Evolutionary conservation across 768 basidiomycete species (phyloP), one percentile per base, ranked within the genome.

Genomic region (Leccinum longicurvipes): DNA sequence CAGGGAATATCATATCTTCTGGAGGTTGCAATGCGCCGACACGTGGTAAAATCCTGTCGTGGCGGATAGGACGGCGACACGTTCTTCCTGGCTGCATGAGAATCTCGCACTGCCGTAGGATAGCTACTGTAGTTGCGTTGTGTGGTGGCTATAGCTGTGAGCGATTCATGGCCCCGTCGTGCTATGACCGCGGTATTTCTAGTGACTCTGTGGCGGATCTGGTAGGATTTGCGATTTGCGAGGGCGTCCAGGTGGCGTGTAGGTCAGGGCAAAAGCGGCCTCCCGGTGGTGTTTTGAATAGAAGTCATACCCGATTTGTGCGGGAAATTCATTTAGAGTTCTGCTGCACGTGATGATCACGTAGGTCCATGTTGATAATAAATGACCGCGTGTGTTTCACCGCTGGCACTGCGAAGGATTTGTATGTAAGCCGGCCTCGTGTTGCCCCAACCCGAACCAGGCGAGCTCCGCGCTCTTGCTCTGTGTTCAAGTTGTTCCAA

Each of bases 371-470:
- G n/a, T 61, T 56, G 63, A 48, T 53, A 44, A 32, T 53, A 44
- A 14, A 25, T 23, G 49, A 47, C 51, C 62, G 54, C 60, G 57
- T 62, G 57, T 55, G n/a, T n/a, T n/a, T n/a, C n/a, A n/a, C n/a
- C n/a, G n/a, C n/a, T n/a, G n/a, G n/a, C n/a, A n/a, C n/a, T n/a
- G n/a, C n/a, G n/a, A n/a, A n/a, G 31, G 45, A 31, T 17, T 36
- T 46, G 57, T 66, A 63, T 67, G 64, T 67, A 67, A 68, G 67
- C 64, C 42, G 49, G 61, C 69, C 68, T 67, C 69, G 68, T 71
- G 69, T 61, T 34, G n/a, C 46, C 54, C 57, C 58, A 60, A 64
- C 53, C 55, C 48, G 61, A 69, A 67, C 62, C 51, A 62, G 50
- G 62, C 60, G 53, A 60, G 50, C 53, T 69, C 58, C 63, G 60